Percentiles rank a stretch among this genome's conserved stretches.
These are phyloP conservation scores for Apiotrichum montevideense DNA, from an alignment of 1,284 basidiomycete species.

Conservation along the genomic window DNA sequence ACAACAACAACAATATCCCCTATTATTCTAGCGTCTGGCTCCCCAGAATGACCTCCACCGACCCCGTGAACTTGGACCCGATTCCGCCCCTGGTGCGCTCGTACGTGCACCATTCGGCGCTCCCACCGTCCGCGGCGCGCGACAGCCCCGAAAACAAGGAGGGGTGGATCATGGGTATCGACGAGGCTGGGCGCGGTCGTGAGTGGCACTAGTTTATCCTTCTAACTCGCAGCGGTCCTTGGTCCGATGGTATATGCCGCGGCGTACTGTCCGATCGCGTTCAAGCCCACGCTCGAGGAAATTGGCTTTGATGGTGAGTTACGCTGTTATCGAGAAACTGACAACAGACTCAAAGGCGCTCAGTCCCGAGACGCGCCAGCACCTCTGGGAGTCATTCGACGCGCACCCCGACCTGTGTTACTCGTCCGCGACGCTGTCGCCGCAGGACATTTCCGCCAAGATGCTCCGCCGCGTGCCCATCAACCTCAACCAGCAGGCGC, in stretches of 20 bases:
- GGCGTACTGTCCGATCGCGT: slow-evolving; percentile 80
- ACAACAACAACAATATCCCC: neutral
- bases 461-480: slow-evolving; percentile 80
- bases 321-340: neutral
- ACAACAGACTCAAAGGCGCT: slow-evolving; percentile 75
- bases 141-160: slow-evolving; percentile 53
- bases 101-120: slow-evolving; percentile 79
- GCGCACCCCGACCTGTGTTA: slow-evolving; percentile 29
- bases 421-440: slow-evolving; percentile 53
- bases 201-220: slow-evolving; percentile 12
- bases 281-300: slow-evolving; percentile 64
- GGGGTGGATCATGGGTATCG: slow-evolving; percentile 75
- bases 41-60: slow-evolving; percentile 8
- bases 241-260: slow-evolving; percentile 89
- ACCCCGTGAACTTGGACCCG: slow-evolving; percentile 51
- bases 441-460: slow-evolving; percentile 81
- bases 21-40: too few relatives aligned
- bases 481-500: slow-evolving; percentile 89
- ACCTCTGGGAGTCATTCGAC: slow-evolving; percentile 37
- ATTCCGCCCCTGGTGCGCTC: slow-evolving; percentile 60
- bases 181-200: slow-evolving; percentile 90
- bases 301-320: slow-evolving; percentile 74
- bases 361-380: slow-evolving; percentile 63
- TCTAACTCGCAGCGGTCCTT: slow-evolving; percentile 10
- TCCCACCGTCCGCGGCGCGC: slow-evolving; percentile 49